Base-by-base conservation (phyloP, 495 filamentous ascomycete species). In the Aspergillus bridgeri region DNA sequence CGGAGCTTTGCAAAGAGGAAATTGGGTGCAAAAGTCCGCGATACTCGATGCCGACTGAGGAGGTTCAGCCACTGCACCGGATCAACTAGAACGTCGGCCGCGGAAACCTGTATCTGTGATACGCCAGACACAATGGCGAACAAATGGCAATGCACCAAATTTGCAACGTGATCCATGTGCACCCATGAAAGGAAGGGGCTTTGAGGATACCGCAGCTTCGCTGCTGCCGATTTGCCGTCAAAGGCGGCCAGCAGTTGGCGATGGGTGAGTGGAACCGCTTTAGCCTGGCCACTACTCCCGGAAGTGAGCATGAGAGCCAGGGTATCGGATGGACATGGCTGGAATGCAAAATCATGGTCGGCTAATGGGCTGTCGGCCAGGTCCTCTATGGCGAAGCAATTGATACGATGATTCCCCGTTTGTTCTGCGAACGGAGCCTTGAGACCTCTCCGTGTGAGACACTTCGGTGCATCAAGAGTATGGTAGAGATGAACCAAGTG, bases 231-330 rank as follows among this genome's bases (percentile, higher is more conserved):
- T 59, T 84, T 84, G 8, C 81, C 77, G 0, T 25, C 3, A 4
- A 85, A 51, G 4, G 83, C 70, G 0, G 76, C 59, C 0, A 84
- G 45, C 0, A 84, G 60, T 59, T 85, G 79, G 2, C 38, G 27
- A 58, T 81, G 77, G 0, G 55, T 70, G 5, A 84, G 63, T 1
- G 20, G 48, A 1, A 85, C 83, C 2, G 80, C 82, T 63, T 86
- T 86, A 3, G 80, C 62, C 42, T 76, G 69, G 3, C 82, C 81
- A 13, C 76, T 83, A 58, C 74, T 81, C 2, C 83, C 83, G 1
- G 81, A 85, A 5, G 83, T 86, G 3, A 86, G 65, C 79, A 84
- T 80, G 5, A 84, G 60, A 7, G 71, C 70, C 0, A 69, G 67
- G 8, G 46, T 54, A 49, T 62, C 56, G 22, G 18, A 17, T 7